phyloP scores from a whole-genome alignment of 352 stramenopile genomes.

The Elongisporangium senticosum region DNA sequence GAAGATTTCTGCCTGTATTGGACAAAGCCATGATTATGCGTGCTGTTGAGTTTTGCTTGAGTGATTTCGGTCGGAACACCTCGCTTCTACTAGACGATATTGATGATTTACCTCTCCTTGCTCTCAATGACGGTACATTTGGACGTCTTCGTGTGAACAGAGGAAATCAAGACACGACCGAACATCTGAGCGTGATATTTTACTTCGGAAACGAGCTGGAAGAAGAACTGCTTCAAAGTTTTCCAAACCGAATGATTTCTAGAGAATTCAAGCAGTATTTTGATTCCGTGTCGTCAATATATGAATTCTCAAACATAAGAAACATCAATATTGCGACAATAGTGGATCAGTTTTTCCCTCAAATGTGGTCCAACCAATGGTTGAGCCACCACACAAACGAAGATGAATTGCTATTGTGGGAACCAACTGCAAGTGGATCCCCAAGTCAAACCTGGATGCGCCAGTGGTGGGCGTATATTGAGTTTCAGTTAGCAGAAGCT shows the following conservation, averaged over 20 bases:
- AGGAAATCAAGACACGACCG: constrained; percentile 1
- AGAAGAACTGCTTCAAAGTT: constrained; percentile 40
- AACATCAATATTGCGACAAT: constrained; percentile 25
- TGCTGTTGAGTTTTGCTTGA: constrained; percentile 47
- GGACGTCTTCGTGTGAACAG: constrained; percentile 21
- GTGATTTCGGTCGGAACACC: constrained; percentile 16
- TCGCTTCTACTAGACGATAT: constrained; percentile 14
- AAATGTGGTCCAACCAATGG: constrained; percentile 6
- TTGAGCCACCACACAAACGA: not conserved
- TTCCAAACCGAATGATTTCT: constrained; percentile 31
- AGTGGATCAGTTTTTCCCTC: constrained; percentile 33
- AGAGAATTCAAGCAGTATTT: constrained; percentile 37
- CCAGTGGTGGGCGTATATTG: constrained; percentile 46
- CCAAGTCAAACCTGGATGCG: not conserved
- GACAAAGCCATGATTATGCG: constrained; percentile 15
- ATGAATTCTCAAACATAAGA: constrained; percentile 40
- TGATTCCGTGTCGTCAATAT: constrained; percentile 33
- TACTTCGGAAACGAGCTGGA: constrained; percentile 44
- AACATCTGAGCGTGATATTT: constrained; percentile 8
- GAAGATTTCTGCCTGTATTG: constrained; percentile 31
- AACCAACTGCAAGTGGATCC: not conserved
- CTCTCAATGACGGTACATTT: constrained; percentile 38
- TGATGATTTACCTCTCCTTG: constrained; percentile 36
- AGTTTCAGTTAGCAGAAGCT: constrained; percentile 19
- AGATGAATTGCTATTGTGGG: not conserved